Conservation (phyloP, 768 basidiomycete species). For the Boletus pseudo-olivaceus region DNA sequence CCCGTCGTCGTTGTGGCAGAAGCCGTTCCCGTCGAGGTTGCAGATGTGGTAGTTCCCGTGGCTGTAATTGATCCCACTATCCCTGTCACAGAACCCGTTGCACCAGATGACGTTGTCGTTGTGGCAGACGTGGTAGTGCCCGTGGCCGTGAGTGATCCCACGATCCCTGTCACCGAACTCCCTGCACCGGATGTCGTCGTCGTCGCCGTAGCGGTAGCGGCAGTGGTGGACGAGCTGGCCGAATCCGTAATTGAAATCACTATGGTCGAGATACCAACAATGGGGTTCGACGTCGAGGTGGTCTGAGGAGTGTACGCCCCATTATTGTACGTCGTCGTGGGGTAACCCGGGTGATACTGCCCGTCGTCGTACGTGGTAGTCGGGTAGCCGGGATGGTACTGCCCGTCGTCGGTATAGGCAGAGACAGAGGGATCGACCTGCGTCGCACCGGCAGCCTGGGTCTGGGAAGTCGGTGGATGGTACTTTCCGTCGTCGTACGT, state of each 20-base stretch:
- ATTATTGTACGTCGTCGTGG: conserved; percentile 20
- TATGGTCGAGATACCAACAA: neutral
- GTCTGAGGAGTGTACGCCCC: conserved; percentile 6
- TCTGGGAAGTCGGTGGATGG: neutral
- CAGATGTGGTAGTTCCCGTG: neutral
- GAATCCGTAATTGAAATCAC: neutral
- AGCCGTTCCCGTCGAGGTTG: too few species aligned
- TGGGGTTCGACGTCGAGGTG: neutral
- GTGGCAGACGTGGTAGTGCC: neutral
- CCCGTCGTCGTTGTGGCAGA: neutral
- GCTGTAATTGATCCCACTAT: conserved; percentile 1
- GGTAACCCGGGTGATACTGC: conserved; percentile 18
- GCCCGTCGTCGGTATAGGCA: conserved; percentile 13
- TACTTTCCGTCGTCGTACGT: conserved; percentile 15
- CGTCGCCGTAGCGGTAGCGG: neutral
- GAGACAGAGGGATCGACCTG: neutral
- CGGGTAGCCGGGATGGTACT: conserved; percentile 5
- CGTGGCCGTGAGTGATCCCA: conserved; percentile 1
- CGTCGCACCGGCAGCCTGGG: neutral
- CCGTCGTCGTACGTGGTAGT: conserved; percentile 6
- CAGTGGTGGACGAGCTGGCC: neutral
- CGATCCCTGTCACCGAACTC: neutral
- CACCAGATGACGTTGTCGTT: neutral
- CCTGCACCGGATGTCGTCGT: neutral
- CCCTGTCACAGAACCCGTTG: neutral